Evolutionary conservation across 2,329 filamentous ascomycete genomes (phyloP), one percentile per base, ranked within the genome.

Genomic region (Stachybotrys chlorohalonatus): DNA sequence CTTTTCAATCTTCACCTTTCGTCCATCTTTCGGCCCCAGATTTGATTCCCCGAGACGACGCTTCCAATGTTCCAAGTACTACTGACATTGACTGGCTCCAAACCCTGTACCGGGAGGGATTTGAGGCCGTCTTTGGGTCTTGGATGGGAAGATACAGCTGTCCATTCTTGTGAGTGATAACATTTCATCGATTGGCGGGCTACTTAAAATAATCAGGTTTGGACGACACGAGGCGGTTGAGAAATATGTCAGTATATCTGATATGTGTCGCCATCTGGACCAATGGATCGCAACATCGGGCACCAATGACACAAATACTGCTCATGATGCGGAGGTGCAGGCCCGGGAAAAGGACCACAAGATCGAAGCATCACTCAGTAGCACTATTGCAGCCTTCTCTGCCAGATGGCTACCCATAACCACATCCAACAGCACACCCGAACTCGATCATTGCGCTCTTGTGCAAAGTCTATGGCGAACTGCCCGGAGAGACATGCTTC

Each of bases 81-180:
- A 8, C 50, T 0, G 64, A 66, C 48, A 57, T 47, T 1, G 52
- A 52, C 45, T 68, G 64, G 63, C 58, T 68, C 3, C 59, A 61
- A 11, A 56, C 52, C 8, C 64, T 74, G 9, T 74, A 71, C 55
- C 58, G 63, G 32, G 60, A 62, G 47, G 67, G 68, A 0, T 75
- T 74, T 45, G 70, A 74, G 51, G 63, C 66, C 3, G 64, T 74
- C 0, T 74, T 75, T 58, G 72, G 72, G 1, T 73, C 70, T 0
- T 74, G 70, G 71, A 66, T 75, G 61, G 71, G 73, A 0, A 67
- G 67, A 55, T 69, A 74, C 51, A 68, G 72, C 53, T 73, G 70
- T 55, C 73, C 73, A 13, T 73, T 75, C 51, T 56, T 71, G 70
- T 74, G 61, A 16, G 71, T 61, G 36, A 31, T 2, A 30, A 15